phyloP scores from a whole-genome alignment of 345 rosid genomes.

The Arabis alpina region DNA sequence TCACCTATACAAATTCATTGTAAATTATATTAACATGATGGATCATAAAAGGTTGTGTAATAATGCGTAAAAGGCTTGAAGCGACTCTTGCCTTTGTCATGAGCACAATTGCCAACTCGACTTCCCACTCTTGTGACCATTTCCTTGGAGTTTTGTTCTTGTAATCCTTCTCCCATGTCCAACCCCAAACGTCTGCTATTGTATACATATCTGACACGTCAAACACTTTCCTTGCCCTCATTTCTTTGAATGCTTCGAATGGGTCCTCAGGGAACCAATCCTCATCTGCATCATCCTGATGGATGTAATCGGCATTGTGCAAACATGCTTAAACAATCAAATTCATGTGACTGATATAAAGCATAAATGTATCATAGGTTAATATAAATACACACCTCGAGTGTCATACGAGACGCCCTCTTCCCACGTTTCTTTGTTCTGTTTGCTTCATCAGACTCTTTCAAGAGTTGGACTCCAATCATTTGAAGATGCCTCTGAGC shows the following conservation, averaged over 20 bases:
- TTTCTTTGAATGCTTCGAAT: conserved; percentile 86
- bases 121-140: conserved; percentile 99
- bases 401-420: conserved; percentile 59
- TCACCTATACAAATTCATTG: conserved; percentile 57
- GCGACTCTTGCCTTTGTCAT: conserved; percentile 70
- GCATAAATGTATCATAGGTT: conserved; percentile 10
- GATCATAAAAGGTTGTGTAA: not conserved
- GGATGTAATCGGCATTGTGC: conserved; percentile 20
- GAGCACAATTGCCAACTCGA: conserved; percentile 77
- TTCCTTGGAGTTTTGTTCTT: conserved; percentile 72
- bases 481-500: conserved; percentile 86
- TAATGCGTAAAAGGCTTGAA: conserved; percentile 9
- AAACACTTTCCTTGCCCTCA: conserved; percentile 76
- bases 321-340: conserved; percentile 22
- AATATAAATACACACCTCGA: conserved; percentile 56
- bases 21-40: not conserved
- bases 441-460: conserved; percentile 68
- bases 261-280: conserved; percentile 94
- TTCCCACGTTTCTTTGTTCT: conserved; percentile 68
- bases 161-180: conserved; percentile 95
- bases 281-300: conserved; percentile 79
- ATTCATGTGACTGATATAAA: conserved; percentile 1
- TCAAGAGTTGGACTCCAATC: conserved; percentile 93
- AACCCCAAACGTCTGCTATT: conserved; percentile 98
- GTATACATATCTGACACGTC: conserved; percentile 90